Base-by-base conservation (phyloP, 2,329 filamentous ascomycete species). In the Neurospora sp. region DNA sequence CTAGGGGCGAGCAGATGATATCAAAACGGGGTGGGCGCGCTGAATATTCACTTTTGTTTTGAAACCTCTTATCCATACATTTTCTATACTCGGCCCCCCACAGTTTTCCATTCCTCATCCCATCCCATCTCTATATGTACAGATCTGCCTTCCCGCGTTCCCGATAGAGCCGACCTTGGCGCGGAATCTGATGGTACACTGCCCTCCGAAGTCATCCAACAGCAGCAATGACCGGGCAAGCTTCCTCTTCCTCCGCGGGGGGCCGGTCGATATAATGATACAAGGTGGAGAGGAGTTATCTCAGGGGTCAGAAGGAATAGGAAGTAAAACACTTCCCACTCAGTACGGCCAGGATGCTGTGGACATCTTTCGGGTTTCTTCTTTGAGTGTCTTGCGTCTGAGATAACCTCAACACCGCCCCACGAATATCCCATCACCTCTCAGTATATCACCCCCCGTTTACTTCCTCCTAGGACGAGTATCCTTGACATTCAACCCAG, bases 381-480 rank as follows among this genome's bases (percentile, higher is more conserved):
- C 23, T 58, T 33, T 13, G 13, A 17, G 6, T 33, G 6, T 3
- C 3, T 28, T 58, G 23, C 23, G 13, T 3, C 52, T 2, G 23
- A 58, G 52, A 33, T 8, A 33, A 33, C 11, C 52, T 58, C 13
- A 33, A 33, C 11, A 13, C 19, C 43, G 13, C 52, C 13, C 23
- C 23, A 33, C 52, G 6, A 33, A 33, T 13, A 33, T 2, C 15
- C 23, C 52, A 33, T 33, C 52, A 33, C 52, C 36, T 38, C 66
- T 3, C 3, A 11, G 43, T 17, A 38, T 17, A 23, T n/a, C 15
- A 17, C 1, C 36, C 17, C 36, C 72, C 71, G 72, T 71, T 73
- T 74, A 85, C 80, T 83, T 84, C 77, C 81, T 84, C 79, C 81
- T 82, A 62, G 8, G 28, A 62, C 15, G 52, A 15, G 52, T n/a